Conservation (phyloP, 73 alveolate species). For the Paramecium sexaurelia region DNA sequence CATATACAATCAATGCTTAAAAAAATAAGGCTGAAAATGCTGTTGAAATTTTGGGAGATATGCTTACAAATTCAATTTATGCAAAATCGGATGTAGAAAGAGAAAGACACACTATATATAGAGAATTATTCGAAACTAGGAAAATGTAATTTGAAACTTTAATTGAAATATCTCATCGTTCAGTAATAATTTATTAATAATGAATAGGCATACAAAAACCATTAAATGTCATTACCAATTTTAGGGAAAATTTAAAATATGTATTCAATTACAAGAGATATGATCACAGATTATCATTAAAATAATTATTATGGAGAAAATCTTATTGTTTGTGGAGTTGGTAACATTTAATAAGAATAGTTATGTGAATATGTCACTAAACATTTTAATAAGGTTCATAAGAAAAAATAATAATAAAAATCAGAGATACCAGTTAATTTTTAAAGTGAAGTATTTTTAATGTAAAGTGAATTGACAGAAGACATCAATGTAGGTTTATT, state of each 20-base stretch:
- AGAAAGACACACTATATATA: conserved; percentile 87
- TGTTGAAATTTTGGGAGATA: conserved; percentile 85
- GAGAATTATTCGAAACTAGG: conserved; percentile 85
- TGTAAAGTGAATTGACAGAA: conserved; percentile 80
- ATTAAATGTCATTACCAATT: conserved; percentile 91
- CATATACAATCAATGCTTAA: conserved; percentile 80
- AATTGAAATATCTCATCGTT: conserved; percentile 69
- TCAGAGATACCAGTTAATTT: conserved; percentile 58
- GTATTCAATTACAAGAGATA: conserved; percentile 76
- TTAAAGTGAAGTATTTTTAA: conserved; percentile 18
- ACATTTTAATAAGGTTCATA: conserved; percentile 73
- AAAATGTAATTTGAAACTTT: conserved; percentile 79
- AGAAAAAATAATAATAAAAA: conserved; percentile 30
- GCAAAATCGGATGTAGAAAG: conserved; percentile 73
- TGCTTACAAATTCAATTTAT: conserved; percentile 82
- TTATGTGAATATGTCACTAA: conserved; percentile 81
- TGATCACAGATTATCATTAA: conserved; percentile 80
- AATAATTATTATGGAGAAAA: conserved; percentile 85
- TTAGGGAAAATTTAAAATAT: conserved; percentile 86
- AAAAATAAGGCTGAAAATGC: conserved; percentile 72
- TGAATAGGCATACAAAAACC: conserved; percentile 74
- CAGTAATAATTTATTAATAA: conserved; percentile 35
- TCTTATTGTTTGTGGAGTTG: conserved; percentile 88
- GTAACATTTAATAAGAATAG: conserved; percentile 80
- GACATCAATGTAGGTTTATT: conserved; percentile 83